Conservation (phyloP, 371 early-diverging fungal genomes). For the Mortierella sp. region DNA sequence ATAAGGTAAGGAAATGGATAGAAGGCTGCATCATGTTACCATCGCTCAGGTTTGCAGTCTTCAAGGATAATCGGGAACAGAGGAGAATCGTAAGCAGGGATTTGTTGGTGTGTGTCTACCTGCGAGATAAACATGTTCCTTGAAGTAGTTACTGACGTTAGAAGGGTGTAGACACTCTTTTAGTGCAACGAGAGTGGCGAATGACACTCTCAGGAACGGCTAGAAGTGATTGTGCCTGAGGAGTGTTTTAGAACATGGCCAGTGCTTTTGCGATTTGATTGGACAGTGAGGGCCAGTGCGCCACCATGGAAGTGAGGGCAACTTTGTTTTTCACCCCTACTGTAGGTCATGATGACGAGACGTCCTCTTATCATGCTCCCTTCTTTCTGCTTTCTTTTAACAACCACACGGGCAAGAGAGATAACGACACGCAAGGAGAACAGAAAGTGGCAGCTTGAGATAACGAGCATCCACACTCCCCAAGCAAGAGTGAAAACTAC, state of each 20-base stretch:
- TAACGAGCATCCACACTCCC: neutral
- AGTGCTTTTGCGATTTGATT: neutral
- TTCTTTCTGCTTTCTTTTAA: neutral
- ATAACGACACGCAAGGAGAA: neutral
- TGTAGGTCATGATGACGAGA: constrained; percentile 1
- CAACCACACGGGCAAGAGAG: neutral
- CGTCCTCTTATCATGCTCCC: neutral
- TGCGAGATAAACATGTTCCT: no score
- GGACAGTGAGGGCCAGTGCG: neutral
- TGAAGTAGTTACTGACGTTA: no score
- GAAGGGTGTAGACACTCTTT: no score
- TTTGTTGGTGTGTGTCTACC: no score
- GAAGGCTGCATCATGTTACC: no score
- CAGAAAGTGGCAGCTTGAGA: neutral
- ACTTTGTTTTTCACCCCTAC: neutral
- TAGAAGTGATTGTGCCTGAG: neutral
- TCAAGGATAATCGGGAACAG: neutral
- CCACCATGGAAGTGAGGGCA: neutral
- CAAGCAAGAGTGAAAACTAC: no score
- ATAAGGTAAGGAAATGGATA: neutral
- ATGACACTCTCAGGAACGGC: neutral
- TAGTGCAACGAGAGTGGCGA: no score
- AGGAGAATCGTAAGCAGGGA: no score
- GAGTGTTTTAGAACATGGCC: neutral
- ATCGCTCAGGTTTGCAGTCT: neutral